phyloP scores from a whole-genome alignment of 805 yeast species.

The Cyberlindnera maritima region DNA sequence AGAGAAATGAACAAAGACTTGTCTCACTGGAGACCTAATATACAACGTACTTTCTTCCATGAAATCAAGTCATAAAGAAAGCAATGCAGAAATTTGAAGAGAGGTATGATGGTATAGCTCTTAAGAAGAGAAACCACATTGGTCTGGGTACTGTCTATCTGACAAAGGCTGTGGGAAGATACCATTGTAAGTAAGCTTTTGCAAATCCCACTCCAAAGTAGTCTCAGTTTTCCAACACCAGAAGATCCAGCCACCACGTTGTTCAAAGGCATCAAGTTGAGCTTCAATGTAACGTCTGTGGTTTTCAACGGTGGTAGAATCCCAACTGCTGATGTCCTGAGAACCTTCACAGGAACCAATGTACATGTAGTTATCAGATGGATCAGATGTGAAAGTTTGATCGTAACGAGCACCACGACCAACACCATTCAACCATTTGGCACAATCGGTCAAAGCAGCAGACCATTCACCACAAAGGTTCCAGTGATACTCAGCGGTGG shows the following conservation, averaged over 20 bases:
- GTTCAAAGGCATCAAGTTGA: slow-evolving; percentile 81
- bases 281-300: slow-evolving; percentile 81
- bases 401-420: slow-evolving; percentile 80
- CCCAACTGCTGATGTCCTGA: slow-evolving; percentile 53
- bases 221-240: slow-evolving; percentile 93
- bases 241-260: slow-evolving; percentile 82
- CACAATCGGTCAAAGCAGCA: slow-evolving; percentile 91
- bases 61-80: no score
- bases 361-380: slow-evolving; percentile 36
- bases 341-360: slow-evolving; percentile 62
- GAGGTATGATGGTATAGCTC: no score
- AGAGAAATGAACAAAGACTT: background rate
- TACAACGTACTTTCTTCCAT: background rate
- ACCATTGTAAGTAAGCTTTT: slow-evolving; percentile 50
- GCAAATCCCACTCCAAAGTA: slow-evolving; percentile 84
- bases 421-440: slow-evolving; percentile 86
- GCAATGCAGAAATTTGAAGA: background rate
- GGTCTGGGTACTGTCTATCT: slow-evolving; percentile 66
- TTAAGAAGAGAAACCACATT: slow-evolving; percentile 40
- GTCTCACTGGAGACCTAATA: background rate
- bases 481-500: slow-evolving; percentile 61
- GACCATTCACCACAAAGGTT: slow-evolving; percentile 84
- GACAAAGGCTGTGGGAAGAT: slow-evolving; percentile 80
- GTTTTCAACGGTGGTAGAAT: slow-evolving; percentile 49
- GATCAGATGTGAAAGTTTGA: slow-evolving; percentile 41